A percentile compares a stretch with the other conserved stretches of the same genome.
Evolutionary conservation across 1,284 basidiomycete species (phyloP).

Genomic region (Bjerkandera adusta): DNA sequence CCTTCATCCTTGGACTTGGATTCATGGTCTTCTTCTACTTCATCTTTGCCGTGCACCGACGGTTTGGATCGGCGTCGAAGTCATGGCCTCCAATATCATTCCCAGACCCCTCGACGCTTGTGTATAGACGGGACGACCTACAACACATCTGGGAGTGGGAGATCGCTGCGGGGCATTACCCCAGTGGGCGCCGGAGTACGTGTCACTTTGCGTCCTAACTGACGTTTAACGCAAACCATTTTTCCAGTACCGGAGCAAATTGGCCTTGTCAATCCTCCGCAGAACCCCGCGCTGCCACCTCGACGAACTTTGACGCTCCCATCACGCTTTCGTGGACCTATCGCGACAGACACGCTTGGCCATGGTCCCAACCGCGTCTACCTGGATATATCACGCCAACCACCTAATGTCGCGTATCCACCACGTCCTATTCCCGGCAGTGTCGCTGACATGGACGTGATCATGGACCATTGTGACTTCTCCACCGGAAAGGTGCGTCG

Average conservation of each 20-base stretch:
- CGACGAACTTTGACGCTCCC: conserved; percentile 41
- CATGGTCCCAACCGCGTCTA: conserved; percentile 77
- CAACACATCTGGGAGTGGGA: conserved; percentile 94
- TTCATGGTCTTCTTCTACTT: conserved; percentile 49
- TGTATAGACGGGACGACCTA: conserved; percentile 75
- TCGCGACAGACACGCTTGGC: conserved; percentile 49
- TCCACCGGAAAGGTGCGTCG: conserved; percentile 67
- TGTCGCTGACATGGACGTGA: conserved; percentile 81
- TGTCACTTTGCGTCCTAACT: conserved; percentile 18
- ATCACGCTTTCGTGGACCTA: conserved; percentile 35
- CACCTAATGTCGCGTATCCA: conserved; percentile 68
- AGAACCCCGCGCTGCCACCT: conserved; percentile 73
- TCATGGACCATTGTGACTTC: conserved; percentile 91
- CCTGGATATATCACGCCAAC: conserved; percentile 59
- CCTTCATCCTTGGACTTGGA: conserved; percentile 45
- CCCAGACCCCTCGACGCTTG: conserved; percentile 70
- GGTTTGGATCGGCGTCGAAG: conserved; percentile 53
- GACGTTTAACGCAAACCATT: conserved; percentile 4
- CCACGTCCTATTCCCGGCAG: conserved; percentile 81
- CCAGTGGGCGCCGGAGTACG: conserved; percentile 74
- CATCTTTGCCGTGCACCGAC: conserved; percentile 57
- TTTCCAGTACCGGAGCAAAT: conserved; percentile 72
- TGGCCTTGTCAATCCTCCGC: conserved; percentile 50
- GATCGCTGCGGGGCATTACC: conserved; percentile 87
- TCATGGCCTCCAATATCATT: conserved; percentile 65